phyloP scores from a whole-genome alignment of 768 basidiomycete genomes.

The Phanerochaete carnosa region DNA sequence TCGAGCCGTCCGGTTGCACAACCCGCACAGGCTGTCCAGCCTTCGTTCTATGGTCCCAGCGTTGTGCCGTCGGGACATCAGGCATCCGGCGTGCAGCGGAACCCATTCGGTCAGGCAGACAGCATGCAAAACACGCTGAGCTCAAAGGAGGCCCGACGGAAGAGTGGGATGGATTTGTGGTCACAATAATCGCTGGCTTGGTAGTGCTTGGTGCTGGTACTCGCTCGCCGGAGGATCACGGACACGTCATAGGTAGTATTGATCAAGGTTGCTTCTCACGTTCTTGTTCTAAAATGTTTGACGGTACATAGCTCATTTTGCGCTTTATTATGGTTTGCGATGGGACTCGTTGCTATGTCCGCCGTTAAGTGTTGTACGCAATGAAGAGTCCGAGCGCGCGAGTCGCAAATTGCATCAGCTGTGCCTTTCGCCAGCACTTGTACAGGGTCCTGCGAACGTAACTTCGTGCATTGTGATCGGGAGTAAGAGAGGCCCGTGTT shows the following conservation, averaged over 20 bases:
- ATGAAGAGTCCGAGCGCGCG: neutral
- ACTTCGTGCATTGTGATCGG: neutral
- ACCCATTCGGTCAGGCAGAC: slow-evolving; percentile 26
- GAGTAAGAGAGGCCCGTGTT: neutral
- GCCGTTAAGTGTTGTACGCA: neutral
- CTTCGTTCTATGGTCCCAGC: slow-evolving; percentile 70
- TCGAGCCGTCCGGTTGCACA: slow-evolving; percentile 45
- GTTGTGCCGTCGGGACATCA: slow-evolving; percentile 47
- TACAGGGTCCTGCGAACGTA: neutral
- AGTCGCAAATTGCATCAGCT: neutral
- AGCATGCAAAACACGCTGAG: slow-evolving; percentile 25
- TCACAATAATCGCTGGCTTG: slow-evolving; percentile 47
- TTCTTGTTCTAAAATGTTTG: slow-evolving; percentile 6
- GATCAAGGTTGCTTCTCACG: neutral
- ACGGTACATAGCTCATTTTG: neutral
- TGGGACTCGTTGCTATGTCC: too few relatives aligned
- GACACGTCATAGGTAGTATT: neutral
- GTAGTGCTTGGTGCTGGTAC: neutral
- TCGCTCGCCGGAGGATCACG: neutral
- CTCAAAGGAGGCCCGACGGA: slow-evolving; percentile 56
- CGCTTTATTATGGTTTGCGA: neutral
- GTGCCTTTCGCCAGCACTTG: neutral
- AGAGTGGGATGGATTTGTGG: slow-evolving; percentile 72
- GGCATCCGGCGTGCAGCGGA: slow-evolving; percentile 28
- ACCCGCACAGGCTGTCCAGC: slow-evolving; percentile 47